phyloP scores from a whole-genome alignment of 1,139 yeast species.

The Hemisphaericaspora xylofermentans region DNA sequence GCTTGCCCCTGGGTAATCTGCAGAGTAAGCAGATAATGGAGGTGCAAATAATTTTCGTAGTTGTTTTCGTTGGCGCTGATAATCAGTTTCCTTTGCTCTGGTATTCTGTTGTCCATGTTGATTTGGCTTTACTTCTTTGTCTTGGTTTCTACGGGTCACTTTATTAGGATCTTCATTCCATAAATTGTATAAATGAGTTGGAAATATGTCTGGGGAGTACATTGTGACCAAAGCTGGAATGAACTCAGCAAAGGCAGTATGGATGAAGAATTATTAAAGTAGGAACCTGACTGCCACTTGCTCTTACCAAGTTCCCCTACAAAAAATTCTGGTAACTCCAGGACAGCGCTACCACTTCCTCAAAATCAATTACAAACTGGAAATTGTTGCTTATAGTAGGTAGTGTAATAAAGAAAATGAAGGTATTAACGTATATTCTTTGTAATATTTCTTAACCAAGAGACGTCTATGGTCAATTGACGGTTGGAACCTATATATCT shows the following conservation, averaged over 20 bases:
- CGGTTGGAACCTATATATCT: background rate
- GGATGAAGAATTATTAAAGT: no score
- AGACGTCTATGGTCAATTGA: no score
- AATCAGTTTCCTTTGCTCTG: background rate
- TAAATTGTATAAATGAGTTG: constrained; percentile 12
- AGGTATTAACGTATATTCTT: no score
- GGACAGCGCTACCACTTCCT: background rate
- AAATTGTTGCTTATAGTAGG: no score
- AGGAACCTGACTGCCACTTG: no score
- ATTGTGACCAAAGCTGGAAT: no score
- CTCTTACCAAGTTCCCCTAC: no score
- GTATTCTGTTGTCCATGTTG: background rate
- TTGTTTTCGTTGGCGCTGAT: constrained; percentile 9
- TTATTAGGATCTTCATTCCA: constrained; percentile 11
- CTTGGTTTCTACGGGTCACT: background rate
- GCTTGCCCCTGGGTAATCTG: constrained; percentile 51
- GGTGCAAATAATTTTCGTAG: constrained; percentile 39
- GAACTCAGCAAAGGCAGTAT: background rate
- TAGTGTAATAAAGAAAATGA: no score
- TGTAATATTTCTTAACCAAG: no score
- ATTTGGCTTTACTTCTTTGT: background rate
- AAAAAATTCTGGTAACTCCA: background rate
- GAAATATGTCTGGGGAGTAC: constrained; percentile 16
- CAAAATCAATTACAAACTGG: no score
- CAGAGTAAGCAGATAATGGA: constrained; percentile 53